Conservation (phyloP, 1,139 yeast species). For the Lipomyces yarrowii region DNA sequence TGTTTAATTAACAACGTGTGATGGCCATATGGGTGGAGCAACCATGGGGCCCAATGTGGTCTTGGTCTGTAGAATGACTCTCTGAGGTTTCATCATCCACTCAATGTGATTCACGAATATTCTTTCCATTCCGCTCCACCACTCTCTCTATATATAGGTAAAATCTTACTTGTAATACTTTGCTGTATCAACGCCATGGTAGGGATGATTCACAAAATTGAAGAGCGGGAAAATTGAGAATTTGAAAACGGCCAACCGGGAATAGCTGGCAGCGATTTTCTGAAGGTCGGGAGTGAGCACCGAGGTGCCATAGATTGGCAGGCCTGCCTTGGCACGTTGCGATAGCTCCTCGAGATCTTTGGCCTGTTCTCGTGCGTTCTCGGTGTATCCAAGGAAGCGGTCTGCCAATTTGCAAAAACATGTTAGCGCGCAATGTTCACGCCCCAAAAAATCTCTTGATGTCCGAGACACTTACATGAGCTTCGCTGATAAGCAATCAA, state of each 20-base stretch:
- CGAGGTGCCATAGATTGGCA: constrained; percentile 61
- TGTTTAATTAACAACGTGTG: too few species aligned
- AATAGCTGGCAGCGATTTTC: constrained; percentile 77
- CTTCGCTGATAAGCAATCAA: constrained; percentile 52
- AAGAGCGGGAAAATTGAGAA: constrained; percentile 78
- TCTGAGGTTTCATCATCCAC: background rate
- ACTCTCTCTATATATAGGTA: background rate
- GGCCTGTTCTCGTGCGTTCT: constrained; percentile 69
- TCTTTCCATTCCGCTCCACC: background rate
- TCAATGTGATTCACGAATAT: background rate
- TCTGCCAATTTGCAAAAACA: constrained; percentile 41
- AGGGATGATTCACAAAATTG: constrained; percentile 78
- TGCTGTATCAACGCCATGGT: constrained; percentile 74
- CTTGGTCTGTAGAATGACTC: background rate
- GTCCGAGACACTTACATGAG: constrained; percentile 8
- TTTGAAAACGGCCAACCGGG: constrained; percentile 68
- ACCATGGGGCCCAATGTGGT: too few species aligned
- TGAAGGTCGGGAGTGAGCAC: constrained; percentile 68
- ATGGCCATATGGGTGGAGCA: too few species aligned
- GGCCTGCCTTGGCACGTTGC: constrained; percentile 64
- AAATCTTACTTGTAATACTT: constrained; percentile 52
- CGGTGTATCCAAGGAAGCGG: constrained; percentile 79
- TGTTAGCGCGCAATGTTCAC: too few species aligned
- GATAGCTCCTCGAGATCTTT: constrained; percentile 78
- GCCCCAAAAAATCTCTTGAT: too few species aligned